Conservation (phyloP, 352 stramenopile genomes). For the Phytophthora pisi region DNA sequence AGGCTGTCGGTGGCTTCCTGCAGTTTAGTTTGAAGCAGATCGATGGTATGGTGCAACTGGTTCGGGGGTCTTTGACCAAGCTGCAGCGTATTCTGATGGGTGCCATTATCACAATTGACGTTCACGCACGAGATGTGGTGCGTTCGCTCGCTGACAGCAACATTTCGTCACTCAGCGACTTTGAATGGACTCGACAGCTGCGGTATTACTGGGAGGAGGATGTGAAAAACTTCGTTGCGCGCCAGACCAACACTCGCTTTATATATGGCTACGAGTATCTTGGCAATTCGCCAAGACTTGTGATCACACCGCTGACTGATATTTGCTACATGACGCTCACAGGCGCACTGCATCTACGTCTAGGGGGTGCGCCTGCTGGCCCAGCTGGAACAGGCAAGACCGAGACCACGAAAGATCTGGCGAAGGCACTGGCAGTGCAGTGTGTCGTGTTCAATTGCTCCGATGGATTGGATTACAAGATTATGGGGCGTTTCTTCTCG, state of each 20-base stretch:
- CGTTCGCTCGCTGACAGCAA: slow-evolving; percentile 81
- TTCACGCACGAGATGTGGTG: slow-evolving; percentile 91
- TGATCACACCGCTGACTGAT: slow-evolving; percentile 86
- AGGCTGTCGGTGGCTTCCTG: slow-evolving; percentile 84
- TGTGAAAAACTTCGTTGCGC: slow-evolving; percentile 84
- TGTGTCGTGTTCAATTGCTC: slow-evolving; percentile 97
- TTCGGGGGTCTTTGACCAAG: slow-evolving; percentile 83
- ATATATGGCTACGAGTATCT: slow-evolving; percentile 90
- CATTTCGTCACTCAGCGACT: slow-evolving; percentile 82
- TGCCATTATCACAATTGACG: slow-evolving; percentile 92
- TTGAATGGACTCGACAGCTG: slow-evolving; percentile 92
- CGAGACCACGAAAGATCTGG: slow-evolving; percentile 95
- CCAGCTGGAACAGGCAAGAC: slow-evolving; percentile 95
- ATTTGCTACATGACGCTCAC: slow-evolving; percentile 96
- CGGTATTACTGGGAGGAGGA: slow-evolving; percentile 90
- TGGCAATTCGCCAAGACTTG: slow-evolving; percentile 79
- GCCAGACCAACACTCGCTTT: slow-evolving; percentile 86
- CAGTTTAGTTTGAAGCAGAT: slow-evolving; percentile 92
- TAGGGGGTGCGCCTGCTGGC: slow-evolving; percentile 92
- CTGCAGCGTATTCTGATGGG: slow-evolving; percentile 91
- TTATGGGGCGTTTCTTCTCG: slow-evolving; percentile 97
- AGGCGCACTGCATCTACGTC: slow-evolving; percentile 91
- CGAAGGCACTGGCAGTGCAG: slow-evolving; percentile 93
- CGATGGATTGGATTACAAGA: slow-evolving; percentile 96
- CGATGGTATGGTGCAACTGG: slow-evolving; percentile 92